These are phyloP conservation scores for Scutellospora calospora DNA, from an alignment of 371 early-diverging fungal genomes.

Conservation along the genomic window DNA sequence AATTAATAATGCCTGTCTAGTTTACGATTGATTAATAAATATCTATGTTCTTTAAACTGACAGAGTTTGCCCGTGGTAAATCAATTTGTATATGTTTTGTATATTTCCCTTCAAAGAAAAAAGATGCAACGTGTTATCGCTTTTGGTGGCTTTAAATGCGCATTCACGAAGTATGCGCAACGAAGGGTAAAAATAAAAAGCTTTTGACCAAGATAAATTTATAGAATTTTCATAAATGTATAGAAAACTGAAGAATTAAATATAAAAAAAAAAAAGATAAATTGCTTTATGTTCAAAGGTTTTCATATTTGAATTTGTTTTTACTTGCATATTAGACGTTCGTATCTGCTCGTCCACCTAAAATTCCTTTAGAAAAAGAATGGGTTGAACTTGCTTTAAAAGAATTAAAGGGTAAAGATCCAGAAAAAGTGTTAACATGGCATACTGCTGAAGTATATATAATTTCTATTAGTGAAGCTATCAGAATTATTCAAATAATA, in stretches of 20 bases:
- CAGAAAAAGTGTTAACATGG: slow-evolving; percentile 74
- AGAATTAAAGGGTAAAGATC: slow-evolving; percentile 87
- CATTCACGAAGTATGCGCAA: background rate
- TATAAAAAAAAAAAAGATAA: background rate
- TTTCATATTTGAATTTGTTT: too few species aligned
- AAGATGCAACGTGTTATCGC: slow-evolving; percentile 11
- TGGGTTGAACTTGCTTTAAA: slow-evolving; percentile 79
- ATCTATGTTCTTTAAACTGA: too few species aligned
- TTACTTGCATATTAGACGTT: background rate
- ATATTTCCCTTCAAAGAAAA: background rate
- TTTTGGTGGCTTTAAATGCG: background rate
- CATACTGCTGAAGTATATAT: slow-evolving; percentile 72
- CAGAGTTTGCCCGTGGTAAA: too few species aligned
- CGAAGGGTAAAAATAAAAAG: slow-evolving; percentile 3
- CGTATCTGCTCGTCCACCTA: background rate
- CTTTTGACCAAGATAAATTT: background rate
- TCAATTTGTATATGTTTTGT: too few species aligned
- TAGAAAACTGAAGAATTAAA: background rate
- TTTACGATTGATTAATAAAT: too few species aligned
- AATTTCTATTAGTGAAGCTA: background rate
- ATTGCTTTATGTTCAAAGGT: too few species aligned
- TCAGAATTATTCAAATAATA: background rate
- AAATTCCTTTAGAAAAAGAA: slow-evolving; percentile 60
- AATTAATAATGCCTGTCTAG: too few species aligned
- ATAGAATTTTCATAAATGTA: background rate